These are phyloP conservation scores for Serendipita sp. DNA, from an alignment of 768 basidiomycete species.

Conservation along the genomic window DNA sequence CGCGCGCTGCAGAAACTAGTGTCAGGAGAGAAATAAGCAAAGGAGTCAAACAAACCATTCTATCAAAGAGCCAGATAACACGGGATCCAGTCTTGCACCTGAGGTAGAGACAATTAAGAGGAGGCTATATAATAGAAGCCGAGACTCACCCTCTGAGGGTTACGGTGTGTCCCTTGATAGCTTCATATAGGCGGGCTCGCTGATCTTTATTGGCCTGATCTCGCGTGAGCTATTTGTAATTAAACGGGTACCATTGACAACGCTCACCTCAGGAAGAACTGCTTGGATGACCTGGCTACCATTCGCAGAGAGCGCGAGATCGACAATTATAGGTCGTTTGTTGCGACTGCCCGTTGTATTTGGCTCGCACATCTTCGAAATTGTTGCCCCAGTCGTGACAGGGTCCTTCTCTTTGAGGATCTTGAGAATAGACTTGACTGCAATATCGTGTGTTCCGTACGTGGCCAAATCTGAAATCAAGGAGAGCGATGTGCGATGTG, in stretches of 20 bases:
- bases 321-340: constrained; percentile 73
- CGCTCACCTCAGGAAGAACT: constrained; percentile 55
- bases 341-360: constrained; percentile 24
- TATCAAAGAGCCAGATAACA: constrained; percentile 78
- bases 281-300: constrained; percentile 78
- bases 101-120: constrained; percentile 80
- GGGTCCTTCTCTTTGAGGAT: constrained; percentile 73
- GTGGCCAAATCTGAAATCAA: constrained; percentile 61
- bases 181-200: constrained; percentile 64
- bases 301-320: constrained; percentile 66
- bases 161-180: constrained; percentile 19
- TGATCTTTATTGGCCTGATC: constrained; percentile 76
- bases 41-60: constrained; percentile 29
- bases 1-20: constrained; percentile 31
- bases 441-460: constrained; percentile 70
- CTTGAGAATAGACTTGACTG: constrained; percentile 76
- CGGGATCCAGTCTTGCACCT: constrained; percentile 86
- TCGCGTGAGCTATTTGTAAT: too few species aligned
- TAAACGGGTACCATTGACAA: background rate
- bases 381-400: constrained; percentile 56
- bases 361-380: constrained; percentile 64
- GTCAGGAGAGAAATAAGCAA: constrained; percentile 3
- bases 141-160: background rate
- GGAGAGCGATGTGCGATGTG: constrained; percentile 61
- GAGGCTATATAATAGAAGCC: background rate